Base-by-base conservation (phyloP, 2,329 filamentous ascomycete genomes). In the Phaeosphaeriaceae sp. region DNA sequence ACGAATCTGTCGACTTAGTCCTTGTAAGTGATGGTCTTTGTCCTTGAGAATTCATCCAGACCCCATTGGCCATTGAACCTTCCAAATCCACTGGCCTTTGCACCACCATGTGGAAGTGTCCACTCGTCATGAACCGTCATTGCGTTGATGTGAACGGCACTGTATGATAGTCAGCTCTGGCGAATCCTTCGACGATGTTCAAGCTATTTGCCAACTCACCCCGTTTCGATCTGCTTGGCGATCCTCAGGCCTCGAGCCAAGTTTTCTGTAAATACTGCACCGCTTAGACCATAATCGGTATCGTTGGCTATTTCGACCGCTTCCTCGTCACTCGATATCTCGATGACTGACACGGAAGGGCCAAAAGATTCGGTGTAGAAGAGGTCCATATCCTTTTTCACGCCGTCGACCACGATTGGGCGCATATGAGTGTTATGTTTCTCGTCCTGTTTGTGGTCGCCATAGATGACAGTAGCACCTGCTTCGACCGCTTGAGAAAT, bases 291-390 rank as follows among this genome's bases (percentile, higher is more conserved):
- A 71, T 93, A 95, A 50, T 92, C 89, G 1, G 89, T 92, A 67
- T 94, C 90, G 71, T 96, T 96, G 15, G 91, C 91, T 19, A 94
- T 80, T 27, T 82, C 79, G 22, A 95, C 76, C 0, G 91, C 91
- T 63, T 93, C 89, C 31, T 92, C 90, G 48, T 91, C 89, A 2
- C 71, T 81, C n/a, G 87, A 82, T 24, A 93, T 83, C 21, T 85
- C 81, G 15, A 89, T 85, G 20, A 95, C 70, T 17, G 87, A 88
- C 1, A 93, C 89, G 0, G 86, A 87, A 0, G 92, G 91, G 0
- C 91, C 92, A 68, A 96, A 96, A 1, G 86, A 90, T 77, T 96
- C 92, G 1, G 85, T 88, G 65, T 85, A 79, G 77, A 89, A 94
- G 17, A 96, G 78, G 55, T 91, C 88, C 91, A 94, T 95, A 0